A percentile compares a stretch with the other conserved stretches of the same genome.
Evolutionary conservation across 352 stramenopile species (phyloP).

Genomic region (Globisporangium lucens): DNA sequence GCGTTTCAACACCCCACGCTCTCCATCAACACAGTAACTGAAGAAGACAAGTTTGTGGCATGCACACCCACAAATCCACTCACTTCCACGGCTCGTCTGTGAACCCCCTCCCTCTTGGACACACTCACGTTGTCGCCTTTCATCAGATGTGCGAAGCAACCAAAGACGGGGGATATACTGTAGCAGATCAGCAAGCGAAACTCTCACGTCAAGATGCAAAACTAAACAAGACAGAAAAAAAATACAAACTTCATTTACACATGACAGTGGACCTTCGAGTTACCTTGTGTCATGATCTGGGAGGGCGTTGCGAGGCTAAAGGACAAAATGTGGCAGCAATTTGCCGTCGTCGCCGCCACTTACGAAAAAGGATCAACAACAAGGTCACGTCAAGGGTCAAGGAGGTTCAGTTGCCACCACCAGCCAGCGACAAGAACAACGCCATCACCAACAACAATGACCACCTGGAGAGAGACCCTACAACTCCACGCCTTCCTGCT

Average conservation of each 20-base stretch:
- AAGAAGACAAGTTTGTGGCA: background rate
- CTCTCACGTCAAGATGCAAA: background rate
- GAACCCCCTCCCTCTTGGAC: too few species aligned
- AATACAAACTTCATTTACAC: slow-evolving; percentile 12
- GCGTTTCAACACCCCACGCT: background rate
- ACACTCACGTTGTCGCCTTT: too few species aligned
- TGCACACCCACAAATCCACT: background rate
- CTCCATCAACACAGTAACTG: background rate
- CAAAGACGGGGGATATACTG: too few species aligned
- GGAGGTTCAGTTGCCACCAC: background rate
- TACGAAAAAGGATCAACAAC: background rate
- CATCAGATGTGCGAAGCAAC: background rate
- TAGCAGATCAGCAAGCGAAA: background rate
- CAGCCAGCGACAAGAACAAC: too few species aligned
- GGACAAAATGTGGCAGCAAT: background rate
- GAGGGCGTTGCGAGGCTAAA: background rate
- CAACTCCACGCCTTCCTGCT: slow-evolving; percentile 61
- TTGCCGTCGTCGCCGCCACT: background rate
- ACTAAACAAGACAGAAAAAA: background rate
- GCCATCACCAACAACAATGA: background rate
- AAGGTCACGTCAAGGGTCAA: background rate
- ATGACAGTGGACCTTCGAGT: background rate
- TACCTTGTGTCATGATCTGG: background rate
- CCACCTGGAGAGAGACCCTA: slow-evolving; percentile 13
- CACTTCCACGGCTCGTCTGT: too few species aligned